Evolutionary conservation across 2,329 filamentous ascomycete genomes (phyloP), one percentile per base, ranked within the genome.

Genomic region (Fusarium lyarnte): DNA sequence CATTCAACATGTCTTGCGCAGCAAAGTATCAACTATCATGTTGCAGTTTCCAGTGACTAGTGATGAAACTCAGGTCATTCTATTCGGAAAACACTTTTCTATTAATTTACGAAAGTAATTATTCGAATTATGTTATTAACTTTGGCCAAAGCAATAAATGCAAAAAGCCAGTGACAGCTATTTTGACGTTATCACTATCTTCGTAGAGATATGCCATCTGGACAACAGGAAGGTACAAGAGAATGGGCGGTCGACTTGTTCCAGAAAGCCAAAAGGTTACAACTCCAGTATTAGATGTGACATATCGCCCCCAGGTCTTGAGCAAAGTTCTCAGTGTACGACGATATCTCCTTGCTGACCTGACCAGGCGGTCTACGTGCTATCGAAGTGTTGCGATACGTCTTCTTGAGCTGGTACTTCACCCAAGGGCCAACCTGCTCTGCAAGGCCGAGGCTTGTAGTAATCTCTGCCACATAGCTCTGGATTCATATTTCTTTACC

Each of bases 371-470:
- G 14, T 46, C 43, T 16, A 4, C 25, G 2, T 9, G 19, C 21
- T 13, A 8, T 17, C 8, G 33, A 17, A 17, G 33, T 35, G 33
- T 4, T 9, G 8, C 33, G 16, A 35, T 17, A 9, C 16, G 8
- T 8, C 11, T 13, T 39, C 19, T 29, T n/a, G 5, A 47, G 14
- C 14, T n/a, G 4, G 7, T 6, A 47, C 23, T 17, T 7, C 21
- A 9, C 3, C 14, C 14, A 8, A 31, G 17, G 5, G 10, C 3
- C 29, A 31, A 13, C 2, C 3, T 8, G n/a, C 10, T 49, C 17
- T 2, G 1, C 4, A 33, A 33, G 2, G 3, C 3, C n/a, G 11
- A 19, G 8, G 11, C 3, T 11, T 2, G 8, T 3, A 19, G 27
- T 25, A 25, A 4, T 25, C 25, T 25, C 25, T 25, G 25, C 25